Evolutionary conservation across 1,139 yeast species (phyloP).

Genomic region (Pichia sp.): DNA sequence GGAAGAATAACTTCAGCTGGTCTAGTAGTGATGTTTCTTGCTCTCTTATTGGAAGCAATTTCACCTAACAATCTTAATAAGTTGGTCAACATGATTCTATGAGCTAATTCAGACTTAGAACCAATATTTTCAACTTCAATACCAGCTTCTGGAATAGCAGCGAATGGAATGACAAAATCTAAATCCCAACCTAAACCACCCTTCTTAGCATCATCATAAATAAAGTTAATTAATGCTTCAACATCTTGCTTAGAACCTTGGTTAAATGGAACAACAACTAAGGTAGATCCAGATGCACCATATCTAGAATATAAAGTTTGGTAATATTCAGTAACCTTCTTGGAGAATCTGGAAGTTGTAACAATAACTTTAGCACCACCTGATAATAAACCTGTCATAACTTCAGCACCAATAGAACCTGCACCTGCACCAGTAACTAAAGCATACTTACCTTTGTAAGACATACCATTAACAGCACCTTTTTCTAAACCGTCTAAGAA

Average conservation of each 20-base stretch:
- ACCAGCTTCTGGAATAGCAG: conserved; percentile 98
- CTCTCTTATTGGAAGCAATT: conserved; percentile 75
- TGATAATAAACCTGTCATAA: conserved; percentile 86
- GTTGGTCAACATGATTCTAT: conserved; percentile 96
- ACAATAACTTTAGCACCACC: conserved; percentile 98
- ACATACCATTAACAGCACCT: conserved; percentile 88
- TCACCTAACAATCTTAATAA: conserved; percentile 86
- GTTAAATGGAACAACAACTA: conserved; percentile 96
- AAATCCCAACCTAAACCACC: conserved; percentile 98
- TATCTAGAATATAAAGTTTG: conserved; percentile 87
- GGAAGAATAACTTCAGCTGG: conserved; percentile 98
- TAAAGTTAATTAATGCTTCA: conserved; percentile 74
- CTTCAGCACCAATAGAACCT: conserved; percentile 97
- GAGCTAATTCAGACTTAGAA: conserved; percentile 95
- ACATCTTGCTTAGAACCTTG: conserved; percentile 96
- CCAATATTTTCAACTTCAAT: conserved; percentile 89
- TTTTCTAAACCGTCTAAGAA: conserved; percentile 88
- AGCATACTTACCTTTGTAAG: conserved; percentile 84
- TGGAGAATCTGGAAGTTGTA: conserved; percentile 92
- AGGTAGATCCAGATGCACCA: conserved; percentile 87
- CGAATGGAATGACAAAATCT: conserved; percentile 93
- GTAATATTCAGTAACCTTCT: conserved; percentile 90
- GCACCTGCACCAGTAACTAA: conserved; percentile 98
- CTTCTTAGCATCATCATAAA: conserved; percentile 73
- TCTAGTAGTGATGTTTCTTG: conserved; percentile 77